A percentile compares a stretch with the other conserved stretches of the same genome.
Evolutionary conservation across 805 yeast species (phyloP).

Genomic region (Candida boleticola): DNA sequence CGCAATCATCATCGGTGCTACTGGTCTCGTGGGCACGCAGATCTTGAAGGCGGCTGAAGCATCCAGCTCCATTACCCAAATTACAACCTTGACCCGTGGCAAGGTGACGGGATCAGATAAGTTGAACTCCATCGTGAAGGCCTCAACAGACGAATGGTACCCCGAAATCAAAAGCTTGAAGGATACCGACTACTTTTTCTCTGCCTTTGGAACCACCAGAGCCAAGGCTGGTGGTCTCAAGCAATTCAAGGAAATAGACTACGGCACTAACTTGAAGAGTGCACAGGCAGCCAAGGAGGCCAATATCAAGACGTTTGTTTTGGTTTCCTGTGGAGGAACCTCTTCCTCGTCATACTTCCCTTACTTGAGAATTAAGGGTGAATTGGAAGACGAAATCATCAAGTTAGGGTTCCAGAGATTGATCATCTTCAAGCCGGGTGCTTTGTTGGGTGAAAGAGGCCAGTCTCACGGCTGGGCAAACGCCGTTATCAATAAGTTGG

Average conservation of each 20-base stretch:
- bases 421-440: slow-evolving; percentile 77
- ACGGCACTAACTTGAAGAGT: slow-evolving; percentile 63
- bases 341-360: slow-evolving; percentile 51
- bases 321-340: slow-evolving; percentile 71
- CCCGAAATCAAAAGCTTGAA: slow-evolving; percentile 28
- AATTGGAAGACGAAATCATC: slow-evolving; percentile 65
- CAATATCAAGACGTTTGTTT: slow-evolving; percentile 65
- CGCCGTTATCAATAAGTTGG: background rate
- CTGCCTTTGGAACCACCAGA: slow-evolving; percentile 75
- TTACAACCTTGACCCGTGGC: slow-evolving; percentile 55
- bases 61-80: slow-evolving; percentile 32
- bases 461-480: slow-evolving; percentile 7
- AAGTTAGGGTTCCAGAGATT: slow-evolving; percentile 65
- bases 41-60: slow-evolving; percentile 47
- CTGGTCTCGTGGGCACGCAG: slow-evolving; percentile 72
- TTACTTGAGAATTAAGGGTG: slow-evolving; percentile 70
- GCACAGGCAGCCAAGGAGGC: slow-evolving; percentile 73
- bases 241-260: slow-evolving; percentile 68
- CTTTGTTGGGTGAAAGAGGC: slow-evolving; percentile 62
- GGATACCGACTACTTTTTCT: slow-evolving; percentile 46
- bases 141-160: slow-evolving; percentile 53
- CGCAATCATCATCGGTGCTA: slow-evolving; percentile 56
- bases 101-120: slow-evolving; percentile 25
- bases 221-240: slow-evolving; percentile 70
- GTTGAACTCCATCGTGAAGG: slow-evolving; percentile 39